phyloP scores from a whole-genome alignment of 257 asterid genomes.

The Lantana camara region DNA sequence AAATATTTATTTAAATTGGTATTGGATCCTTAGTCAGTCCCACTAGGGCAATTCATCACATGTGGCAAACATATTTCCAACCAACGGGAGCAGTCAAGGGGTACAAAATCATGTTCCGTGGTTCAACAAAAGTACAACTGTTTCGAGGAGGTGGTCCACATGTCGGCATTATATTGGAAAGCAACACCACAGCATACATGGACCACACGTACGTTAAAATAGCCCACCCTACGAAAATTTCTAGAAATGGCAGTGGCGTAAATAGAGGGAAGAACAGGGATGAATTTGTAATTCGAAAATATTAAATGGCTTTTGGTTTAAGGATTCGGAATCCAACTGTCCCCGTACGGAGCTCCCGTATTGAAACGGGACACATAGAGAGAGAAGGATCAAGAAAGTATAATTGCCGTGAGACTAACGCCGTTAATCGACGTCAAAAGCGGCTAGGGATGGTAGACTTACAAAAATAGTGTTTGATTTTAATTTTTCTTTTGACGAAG shows the following conservation, averaged over 20 bases:
- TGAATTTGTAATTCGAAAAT: not conserved
- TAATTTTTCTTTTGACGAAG: too few relatives aligned
- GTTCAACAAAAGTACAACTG: not conserved
- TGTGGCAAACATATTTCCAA: not conserved
- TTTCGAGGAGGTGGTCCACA: constrained; percentile 23
- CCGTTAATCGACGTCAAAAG: not conserved
- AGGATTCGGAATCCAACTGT: constrained; percentile 22
- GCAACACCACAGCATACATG: not conserved
- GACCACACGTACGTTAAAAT: constrained; percentile 30
- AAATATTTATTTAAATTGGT: not conserved
- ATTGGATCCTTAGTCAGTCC: not conserved
- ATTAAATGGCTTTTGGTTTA: not conserved
- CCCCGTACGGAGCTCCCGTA: constrained; percentile 34
- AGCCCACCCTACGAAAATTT: not conserved
- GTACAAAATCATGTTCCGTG: not conserved
- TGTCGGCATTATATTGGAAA: not conserved
- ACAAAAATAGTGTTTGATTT: too few relatives aligned
- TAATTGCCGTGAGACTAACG: not conserved
- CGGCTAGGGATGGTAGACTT: too few relatives aligned
- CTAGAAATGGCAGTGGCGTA: constrained; percentile 18
- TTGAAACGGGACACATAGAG: not conserved
- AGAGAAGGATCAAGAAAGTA: not conserved
- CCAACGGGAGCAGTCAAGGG: constrained; percentile 24
- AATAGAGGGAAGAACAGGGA: not conserved
- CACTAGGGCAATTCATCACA: constrained; percentile 4